A percentile compares a stretch with the other conserved stretches of the same genome.
Conservation (phyloP, 2,329 filamentous ascomycete species). For the Stylonectria norvegica region DNA sequence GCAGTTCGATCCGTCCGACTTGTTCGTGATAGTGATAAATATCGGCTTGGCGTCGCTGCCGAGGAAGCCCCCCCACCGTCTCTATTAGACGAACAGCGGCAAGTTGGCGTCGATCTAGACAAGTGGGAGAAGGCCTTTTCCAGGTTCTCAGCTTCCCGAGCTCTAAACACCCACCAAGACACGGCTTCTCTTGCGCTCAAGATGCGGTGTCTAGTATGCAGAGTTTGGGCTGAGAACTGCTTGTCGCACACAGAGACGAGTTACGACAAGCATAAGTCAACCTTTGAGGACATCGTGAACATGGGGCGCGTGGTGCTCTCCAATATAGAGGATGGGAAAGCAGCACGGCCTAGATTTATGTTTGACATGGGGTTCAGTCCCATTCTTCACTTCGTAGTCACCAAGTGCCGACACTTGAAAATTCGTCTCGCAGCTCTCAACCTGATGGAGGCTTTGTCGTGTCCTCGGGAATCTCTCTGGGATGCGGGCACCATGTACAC, state of each 20-base stretch:
- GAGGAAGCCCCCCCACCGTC: constrained; percentile 9
- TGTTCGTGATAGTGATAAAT: constrained; percentile 27
- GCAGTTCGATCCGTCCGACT: constrained; percentile 29
- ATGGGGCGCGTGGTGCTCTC: constrained; percentile 19
- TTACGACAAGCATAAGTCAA: constrained; percentile 31
- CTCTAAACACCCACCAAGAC: constrained; percentile 3
- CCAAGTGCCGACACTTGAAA: constrained; percentile 38
- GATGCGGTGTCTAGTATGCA: constrained; percentile 30
- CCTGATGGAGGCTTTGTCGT: constrained; percentile 30
- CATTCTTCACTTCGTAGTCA: constrained; percentile 35
- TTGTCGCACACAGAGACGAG: constrained; percentile 31
- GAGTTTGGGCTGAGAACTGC: constrained; percentile 32
- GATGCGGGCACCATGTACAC: constrained; percentile 31
- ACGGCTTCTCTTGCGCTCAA: constrained; percentile 22
- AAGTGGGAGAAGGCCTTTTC: constrained; percentile 31
- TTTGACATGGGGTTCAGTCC: constrained; percentile 42
- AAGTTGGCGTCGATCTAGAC: constrained; percentile 21
- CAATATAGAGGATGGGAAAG: background rate
- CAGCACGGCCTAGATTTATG: constrained; percentile 29
- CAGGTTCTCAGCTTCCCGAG: constrained; percentile 6
- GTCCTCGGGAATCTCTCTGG: constrained; percentile 37
- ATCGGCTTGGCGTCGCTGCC: constrained; percentile 19
- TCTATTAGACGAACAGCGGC: constrained; percentile 21
- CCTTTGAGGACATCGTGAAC: constrained; percentile 31
- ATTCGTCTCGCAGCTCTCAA: constrained; percentile 34